Evolutionary conservation across 1,284 basidiomycete species (phyloP).

Genomic region (Tilletia horrida): DNA sequence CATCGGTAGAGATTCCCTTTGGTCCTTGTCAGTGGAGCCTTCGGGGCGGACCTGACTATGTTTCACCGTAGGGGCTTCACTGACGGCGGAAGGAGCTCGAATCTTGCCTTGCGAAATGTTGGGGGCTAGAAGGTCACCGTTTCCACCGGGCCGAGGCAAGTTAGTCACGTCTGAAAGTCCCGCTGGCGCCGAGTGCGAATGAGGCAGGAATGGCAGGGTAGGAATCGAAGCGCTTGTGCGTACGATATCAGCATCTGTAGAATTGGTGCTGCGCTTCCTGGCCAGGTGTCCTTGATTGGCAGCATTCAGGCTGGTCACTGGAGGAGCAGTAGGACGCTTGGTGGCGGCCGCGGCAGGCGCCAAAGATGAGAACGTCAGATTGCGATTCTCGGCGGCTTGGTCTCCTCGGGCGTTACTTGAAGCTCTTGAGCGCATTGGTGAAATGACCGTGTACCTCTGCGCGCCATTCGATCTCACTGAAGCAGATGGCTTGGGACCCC

Average conservation of each 20-base stretch:
- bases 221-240: slow-evolving; percentile 6
- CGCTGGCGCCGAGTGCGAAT: background rate
- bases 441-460: slow-evolving; percentile 11
- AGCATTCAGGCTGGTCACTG: background rate
- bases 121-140: too few relatives aligned
- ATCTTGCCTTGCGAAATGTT: background rate
- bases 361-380: background rate
- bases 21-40: background rate
- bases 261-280: slow-evolving; percentile 6
- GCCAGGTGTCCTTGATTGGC: background rate
- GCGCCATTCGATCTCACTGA: slow-evolving; percentile 5
- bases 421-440: background rate
- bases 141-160: background rate
- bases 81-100: background rate
- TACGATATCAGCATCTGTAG: background rate
- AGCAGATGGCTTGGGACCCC: background rate
- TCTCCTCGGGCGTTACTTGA: background rate
- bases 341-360: background rate
- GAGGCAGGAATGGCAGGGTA: background rate
- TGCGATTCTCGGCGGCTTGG: background rate
- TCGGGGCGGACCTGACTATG: background rate
- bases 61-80: slow-evolving; percentile 3
- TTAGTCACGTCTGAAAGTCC: background rate
- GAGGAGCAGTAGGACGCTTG: background rate
- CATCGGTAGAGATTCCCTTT: background rate